Conservation (phyloP, 192 early-diverging fungal species). For the Dispira simplex region DNA sequence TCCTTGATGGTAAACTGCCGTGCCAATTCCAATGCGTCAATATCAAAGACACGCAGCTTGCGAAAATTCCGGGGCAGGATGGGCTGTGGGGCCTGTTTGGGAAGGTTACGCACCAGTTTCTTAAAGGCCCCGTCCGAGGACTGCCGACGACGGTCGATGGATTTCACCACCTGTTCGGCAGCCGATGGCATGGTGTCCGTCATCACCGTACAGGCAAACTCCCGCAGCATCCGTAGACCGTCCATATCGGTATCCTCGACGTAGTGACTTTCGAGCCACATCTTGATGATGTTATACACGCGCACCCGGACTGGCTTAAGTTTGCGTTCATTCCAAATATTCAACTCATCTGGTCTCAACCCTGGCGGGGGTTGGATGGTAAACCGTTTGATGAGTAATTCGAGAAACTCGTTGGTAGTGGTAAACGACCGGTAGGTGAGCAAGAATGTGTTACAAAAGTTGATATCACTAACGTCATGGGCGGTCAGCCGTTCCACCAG, state of each 20-base stretch:
- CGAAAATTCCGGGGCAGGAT: slow-evolving; percentile 70
- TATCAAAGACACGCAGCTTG: slow-evolving; percentile 65
- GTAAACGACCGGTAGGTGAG: slow-evolving; percentile 92
- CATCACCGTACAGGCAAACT: slow-evolving; percentile 61
- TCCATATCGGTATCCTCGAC: slow-evolving; percentile 63
- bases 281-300: slow-evolving; percentile 88
- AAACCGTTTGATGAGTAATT: slow-evolving; percentile 61
- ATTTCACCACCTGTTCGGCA: slow-evolving; percentile 50
- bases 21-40: slow-evolving; percentile 85
- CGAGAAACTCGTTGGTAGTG: slow-evolving; percentile 59
- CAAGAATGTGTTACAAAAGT: slow-evolving; percentile 77
- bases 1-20: slow-evolving; percentile 94
- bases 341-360: slow-evolving; percentile 42
- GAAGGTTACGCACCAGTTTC: slow-evolving; percentile 43
- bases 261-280: slow-evolving; percentile 90
- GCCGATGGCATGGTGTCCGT: slow-evolving; percentile 51
- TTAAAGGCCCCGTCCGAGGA: slow-evolving; percentile 38
- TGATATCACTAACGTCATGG: slow-evolving; percentile 68
- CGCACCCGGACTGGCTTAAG: slow-evolving; percentile 81
- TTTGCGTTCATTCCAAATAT: slow-evolving; percentile 76
- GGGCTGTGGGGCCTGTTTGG: slow-evolving; percentile 50
- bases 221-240: slow-evolving; percentile 48
- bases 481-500: slow-evolving; percentile 79
- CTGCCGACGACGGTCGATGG: slow-evolving; percentile 60
- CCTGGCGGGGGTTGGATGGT: slow-evolving; percentile 51